A percentile compares a stretch with the other conserved stretches of the same genome.
phyloP scores from a whole-genome alignment of 345 rosid genomes.

The Sonneratia caseolaris region DNA sequence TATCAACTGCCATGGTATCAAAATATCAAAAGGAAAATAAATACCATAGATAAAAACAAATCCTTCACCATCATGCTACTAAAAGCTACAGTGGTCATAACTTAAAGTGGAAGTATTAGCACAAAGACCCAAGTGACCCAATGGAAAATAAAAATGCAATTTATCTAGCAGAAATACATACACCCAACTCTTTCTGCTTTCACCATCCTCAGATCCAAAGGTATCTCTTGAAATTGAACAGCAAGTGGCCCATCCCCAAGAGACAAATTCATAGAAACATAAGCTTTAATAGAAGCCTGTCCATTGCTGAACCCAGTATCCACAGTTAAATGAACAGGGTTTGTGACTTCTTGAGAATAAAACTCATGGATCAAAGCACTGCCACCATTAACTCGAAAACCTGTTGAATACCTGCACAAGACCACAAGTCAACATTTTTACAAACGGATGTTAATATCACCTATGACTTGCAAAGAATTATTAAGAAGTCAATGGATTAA shows the following conservation, averaged over 20 bases:
- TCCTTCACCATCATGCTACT: neutral
- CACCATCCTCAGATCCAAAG: slow-evolving; percentile 85
- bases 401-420: slow-evolving; percentile 78
- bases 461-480: neutral
- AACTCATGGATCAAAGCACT: slow-evolving; percentile 93
- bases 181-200: slow-evolving; percentile 98
- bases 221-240: slow-evolving; percentile 93
- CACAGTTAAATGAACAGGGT: slow-evolving; percentile 77
- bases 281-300: slow-evolving; percentile 71
- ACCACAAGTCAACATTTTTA: slow-evolving; percentile 6
- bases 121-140: neutral
- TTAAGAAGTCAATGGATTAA: neutral
- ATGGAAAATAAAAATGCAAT: neutral
- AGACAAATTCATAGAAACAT: slow-evolving; percentile 57
- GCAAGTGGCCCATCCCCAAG: slow-evolving; percentile 85
- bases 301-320: slow-evolving; percentile 83
- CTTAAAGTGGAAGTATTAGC: neutral
- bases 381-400: slow-evolving; percentile 78
- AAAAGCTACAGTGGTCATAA: neutral
- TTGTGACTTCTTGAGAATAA: slow-evolving; percentile 77
- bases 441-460: neutral
- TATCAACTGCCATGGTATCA: slow-evolving; percentile 36
- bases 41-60: neutral
- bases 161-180: slow-evolving; percentile 24
- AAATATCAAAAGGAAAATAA: neutral